Conservation (phyloP, 495 filamentous ascomycete species). For the Mycothermus thermophilus region DNA sequence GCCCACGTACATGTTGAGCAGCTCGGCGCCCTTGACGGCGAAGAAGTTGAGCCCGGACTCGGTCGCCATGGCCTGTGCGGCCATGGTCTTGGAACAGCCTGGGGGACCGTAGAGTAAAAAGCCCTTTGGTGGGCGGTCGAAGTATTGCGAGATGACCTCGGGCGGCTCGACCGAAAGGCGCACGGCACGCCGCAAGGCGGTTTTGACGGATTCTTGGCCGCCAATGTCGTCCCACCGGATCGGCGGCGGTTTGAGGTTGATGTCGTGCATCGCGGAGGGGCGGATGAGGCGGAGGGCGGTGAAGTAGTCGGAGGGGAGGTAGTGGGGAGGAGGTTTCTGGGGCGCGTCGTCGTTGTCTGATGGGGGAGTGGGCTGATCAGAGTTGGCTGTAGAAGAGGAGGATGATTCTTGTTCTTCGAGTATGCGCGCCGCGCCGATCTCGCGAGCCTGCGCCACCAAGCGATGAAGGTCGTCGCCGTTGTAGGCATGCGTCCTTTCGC, state of each 20-base stretch:
- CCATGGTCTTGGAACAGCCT: conserved; percentile 91
- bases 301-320: conserved; percentile 28
- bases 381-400: not conserved
- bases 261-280: conserved; percentile 80
- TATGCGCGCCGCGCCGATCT: conserved; percentile 12
- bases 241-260: conserved; percentile 76
- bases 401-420: not conserved
- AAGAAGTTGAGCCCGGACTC: conserved; percentile 89
- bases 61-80: conserved; percentile 82
- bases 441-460: conserved; percentile 27
- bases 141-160: conserved; percentile 41
- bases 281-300: conserved; percentile 35
- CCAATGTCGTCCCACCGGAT: conserved; percentile 84
- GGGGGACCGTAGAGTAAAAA: conserved; percentile 88
- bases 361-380: conserved; percentile 1
- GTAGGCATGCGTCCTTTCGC: conserved; percentile 41
- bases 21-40: conserved; percentile 89
- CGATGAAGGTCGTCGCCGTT: conserved; percentile 34
- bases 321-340: not conserved
- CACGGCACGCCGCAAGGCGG: conserved; percentile 30
- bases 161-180: conserved; percentile 30
- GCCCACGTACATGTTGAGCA: conserved; percentile 94
- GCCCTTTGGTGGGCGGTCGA: conserved; percentile 50
- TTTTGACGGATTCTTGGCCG: conserved; percentile 70
- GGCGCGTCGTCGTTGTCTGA: conserved; percentile 1